phyloP scores from a whole-genome alignment of 495 filamentous ascomycete species.

The Aspergillus sclerotioniger region DNA sequence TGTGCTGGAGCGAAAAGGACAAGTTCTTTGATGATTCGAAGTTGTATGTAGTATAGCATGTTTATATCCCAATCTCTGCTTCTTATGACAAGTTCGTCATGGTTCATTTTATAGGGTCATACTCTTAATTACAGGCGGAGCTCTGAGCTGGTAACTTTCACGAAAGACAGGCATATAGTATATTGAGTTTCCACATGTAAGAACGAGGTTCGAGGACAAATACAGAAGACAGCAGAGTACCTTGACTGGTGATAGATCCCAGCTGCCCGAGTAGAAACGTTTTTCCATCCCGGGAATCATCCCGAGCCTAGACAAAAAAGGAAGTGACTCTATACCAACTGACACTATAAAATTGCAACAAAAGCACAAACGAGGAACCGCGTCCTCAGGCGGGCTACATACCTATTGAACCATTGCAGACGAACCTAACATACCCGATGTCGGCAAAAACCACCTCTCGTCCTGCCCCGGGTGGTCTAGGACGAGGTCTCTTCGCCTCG shows the following conservation, averaged over 20 bases:
- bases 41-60: conserved; percentile 18
- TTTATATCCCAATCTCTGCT: conserved; percentile 23
- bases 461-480: conserved; percentile 32
- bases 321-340: no score
- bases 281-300: no score
- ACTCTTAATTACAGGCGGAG: no score
- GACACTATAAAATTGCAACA: no score
- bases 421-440: conserved; percentile 8
- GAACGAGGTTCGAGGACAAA: no score
- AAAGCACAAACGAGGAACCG: not conserved
- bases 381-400: not conserved
- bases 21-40: conserved; percentile 2
- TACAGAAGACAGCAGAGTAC: no score
- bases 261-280: no score
- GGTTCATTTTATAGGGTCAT: not conserved
- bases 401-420: conserved; percentile 10
- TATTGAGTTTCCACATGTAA: no score
- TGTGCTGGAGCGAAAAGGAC: conserved; percentile 35
- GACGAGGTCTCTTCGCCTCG: conserved; percentile 43
- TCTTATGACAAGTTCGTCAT: conserved; percentile 3
- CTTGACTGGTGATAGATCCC: no score
- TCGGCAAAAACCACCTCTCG: conserved; percentile 29
- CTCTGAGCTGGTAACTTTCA: no score
- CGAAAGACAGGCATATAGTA: no score
- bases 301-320: no score